Conservation (phyloP, 257 asterid genomes). For the Buddleja alternifolia region DNA sequence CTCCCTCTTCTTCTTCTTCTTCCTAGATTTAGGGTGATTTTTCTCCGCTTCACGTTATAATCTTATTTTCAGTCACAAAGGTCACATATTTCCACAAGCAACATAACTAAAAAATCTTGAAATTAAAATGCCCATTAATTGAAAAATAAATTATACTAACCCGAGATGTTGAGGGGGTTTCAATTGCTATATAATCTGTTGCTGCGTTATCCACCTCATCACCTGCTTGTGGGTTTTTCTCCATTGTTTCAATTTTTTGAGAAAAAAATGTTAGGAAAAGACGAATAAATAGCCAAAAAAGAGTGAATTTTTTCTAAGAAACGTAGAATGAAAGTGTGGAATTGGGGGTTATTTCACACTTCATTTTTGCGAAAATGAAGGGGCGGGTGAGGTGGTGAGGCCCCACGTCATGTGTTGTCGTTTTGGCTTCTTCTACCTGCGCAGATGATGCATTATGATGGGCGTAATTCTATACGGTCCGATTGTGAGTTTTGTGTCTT, state of each 20-base stretch:
- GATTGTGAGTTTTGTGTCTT: too few species aligned
- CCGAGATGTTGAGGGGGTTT: constrained; percentile 37
- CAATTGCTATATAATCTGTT: constrained; percentile 25
- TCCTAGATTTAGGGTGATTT: neutral
- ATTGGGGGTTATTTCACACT: neutral
- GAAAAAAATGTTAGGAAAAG: too few species aligned
- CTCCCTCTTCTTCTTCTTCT: neutral
- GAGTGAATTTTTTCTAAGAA: neutral
- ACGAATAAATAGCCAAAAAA: neutral
- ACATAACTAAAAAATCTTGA: neutral
- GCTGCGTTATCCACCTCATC: constrained; percentile 29
- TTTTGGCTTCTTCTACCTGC: neutral
- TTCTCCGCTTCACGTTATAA: constrained; percentile 9
- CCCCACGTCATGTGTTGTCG: constrained; percentile 34
- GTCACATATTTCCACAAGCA: constrained; percentile 26
- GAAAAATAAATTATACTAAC: constrained; percentile 22
- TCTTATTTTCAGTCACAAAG: constrained; percentile 24
- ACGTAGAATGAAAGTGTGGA: neutral
- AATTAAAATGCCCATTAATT: constrained; percentile 6
- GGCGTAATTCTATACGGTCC: too few species aligned
- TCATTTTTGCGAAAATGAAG: constrained; percentile 15
- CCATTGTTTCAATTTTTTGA: neutral
- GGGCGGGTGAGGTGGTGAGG: constrained; percentile 29
- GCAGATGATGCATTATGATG: too few species aligned
- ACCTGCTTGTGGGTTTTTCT: constrained; percentile 33